These are phyloP conservation scores for Podaxis pistillaris DNA, from an alignment of 768 basidiomycete genomes.

Conservation along the genomic window DNA sequence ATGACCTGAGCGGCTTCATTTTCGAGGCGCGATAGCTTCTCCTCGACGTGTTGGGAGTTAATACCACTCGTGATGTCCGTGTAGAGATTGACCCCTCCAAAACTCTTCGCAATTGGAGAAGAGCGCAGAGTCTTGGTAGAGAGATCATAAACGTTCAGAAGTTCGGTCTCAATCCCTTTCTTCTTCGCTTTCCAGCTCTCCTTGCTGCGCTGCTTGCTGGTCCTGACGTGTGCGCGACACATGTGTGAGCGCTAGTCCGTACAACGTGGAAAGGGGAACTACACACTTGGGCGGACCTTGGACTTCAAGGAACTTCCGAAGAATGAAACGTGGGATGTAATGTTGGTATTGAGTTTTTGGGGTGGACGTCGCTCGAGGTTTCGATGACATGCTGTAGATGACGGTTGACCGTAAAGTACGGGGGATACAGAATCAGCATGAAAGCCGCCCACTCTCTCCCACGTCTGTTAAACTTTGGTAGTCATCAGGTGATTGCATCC, in stretches of 20 bases:
- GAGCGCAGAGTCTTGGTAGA: slow-evolving; percentile 15
- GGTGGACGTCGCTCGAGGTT: background rate
- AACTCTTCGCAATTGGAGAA: slow-evolving; percentile 17
- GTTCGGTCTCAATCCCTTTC: slow-evolving; percentile 17
- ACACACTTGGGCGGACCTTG: slow-evolving; percentile 14
- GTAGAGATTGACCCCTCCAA: slow-evolving; percentile 24
- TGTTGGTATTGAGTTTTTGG: slow-evolving; percentile 20
- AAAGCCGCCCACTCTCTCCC: background rate
- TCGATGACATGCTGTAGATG: background rate
- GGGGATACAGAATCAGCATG: background rate
- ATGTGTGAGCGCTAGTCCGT: background rate
- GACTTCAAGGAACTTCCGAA: slow-evolving; percentile 19
- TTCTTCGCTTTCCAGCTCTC: slow-evolving; percentile 16
- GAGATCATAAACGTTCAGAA: slow-evolving; percentile 19
- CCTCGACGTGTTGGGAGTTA: slow-evolving; percentile 26
- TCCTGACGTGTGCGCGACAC: slow-evolving; percentile 1
- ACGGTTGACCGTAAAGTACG: background rate
- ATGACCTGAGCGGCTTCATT: slow-evolving; percentile 19
- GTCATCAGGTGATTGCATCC: background rate
- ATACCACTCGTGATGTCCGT: slow-evolving; percentile 20
- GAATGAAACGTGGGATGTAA: slow-evolving; percentile 21
- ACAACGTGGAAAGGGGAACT: background rate
- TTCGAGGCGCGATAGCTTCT: slow-evolving; percentile 25
- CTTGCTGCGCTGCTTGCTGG: slow-evolving; percentile 17
- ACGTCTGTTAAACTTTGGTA: background rate